A percentile compares a stretch with the other conserved stretches of the same genome.
Conservation (phyloP, 768 basidiomycete genomes). For the Tulasnella sp. region DNA sequence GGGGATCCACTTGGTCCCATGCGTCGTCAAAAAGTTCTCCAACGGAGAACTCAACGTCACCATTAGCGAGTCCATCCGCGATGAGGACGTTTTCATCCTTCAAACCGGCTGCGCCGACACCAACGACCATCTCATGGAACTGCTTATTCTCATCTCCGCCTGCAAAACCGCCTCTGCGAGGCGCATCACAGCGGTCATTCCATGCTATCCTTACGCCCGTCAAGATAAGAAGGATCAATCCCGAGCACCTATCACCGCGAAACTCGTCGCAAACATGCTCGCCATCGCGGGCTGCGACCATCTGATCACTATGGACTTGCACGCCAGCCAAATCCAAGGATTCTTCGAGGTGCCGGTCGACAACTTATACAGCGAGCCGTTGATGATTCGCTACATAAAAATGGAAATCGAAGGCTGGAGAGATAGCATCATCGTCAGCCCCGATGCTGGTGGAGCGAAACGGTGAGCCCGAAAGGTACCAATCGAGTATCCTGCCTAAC, state of each 20-base stretch:
- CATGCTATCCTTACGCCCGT: constrained; percentile 92
- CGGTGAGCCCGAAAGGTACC: constrained; percentile 42
- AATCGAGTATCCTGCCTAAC: background rate
- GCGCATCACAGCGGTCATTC: constrained; percentile 93
- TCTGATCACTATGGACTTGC: constrained; percentile 98
- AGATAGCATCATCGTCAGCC: constrained; percentile 85
- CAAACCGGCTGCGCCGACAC: constrained; percentile 84
- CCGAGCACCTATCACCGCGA: constrained; percentile 93
- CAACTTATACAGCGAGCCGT: constrained; percentile 91
- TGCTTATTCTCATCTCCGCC: constrained; percentile 95
- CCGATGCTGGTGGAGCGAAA: constrained; percentile 98
- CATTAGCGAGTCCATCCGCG: constrained; percentile 89
- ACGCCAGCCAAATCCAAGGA: constrained; percentile 95
- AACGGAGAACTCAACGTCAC: constrained; percentile 94
- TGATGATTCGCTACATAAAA: constrained; percentile 92
- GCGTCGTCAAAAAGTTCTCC: constrained; percentile 80
- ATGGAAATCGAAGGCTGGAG: constrained; percentile 74
- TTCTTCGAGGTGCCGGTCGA: constrained; percentile 99
- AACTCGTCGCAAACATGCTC: constrained; percentile 97
- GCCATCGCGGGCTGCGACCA: constrained; percentile 96
- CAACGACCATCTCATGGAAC: constrained; percentile 97
- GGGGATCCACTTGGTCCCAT: constrained; percentile 73
- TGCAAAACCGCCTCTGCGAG: constrained; percentile 95
- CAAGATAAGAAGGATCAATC: constrained; percentile 98
- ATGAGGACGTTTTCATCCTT: constrained; percentile 98